Percentiles rank a stretch among this genome's conserved stretches.
Conservation (phyloP, 306 rosid genomes). For the Clitoria ternatea region DNA sequence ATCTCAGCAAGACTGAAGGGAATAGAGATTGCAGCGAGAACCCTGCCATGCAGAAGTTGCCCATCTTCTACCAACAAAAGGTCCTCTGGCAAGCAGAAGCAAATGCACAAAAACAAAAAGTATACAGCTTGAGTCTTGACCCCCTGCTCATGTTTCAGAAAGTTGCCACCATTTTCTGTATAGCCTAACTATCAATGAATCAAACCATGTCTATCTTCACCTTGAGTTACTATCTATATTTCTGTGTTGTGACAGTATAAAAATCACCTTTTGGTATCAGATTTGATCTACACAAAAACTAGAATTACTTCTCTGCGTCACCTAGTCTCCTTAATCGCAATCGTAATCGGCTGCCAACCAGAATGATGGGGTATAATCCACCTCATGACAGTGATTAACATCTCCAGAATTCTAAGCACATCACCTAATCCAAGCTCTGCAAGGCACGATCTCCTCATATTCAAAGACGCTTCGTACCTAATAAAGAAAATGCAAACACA, state of each 20-base stretch:
- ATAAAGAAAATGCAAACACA: neutral
- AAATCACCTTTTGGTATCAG: slow-evolving; percentile 7
- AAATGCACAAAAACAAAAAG: neutral
- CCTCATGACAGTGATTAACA: slow-evolving; percentile 48
- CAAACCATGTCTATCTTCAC: slow-evolving; percentile 5
- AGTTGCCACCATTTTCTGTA: slow-evolving; percentile 20
- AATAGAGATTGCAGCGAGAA: slow-evolving; percentile 13
- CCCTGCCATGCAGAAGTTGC: neutral
- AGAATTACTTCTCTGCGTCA: slow-evolving; percentile 18
- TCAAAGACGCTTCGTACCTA: slow-evolving; percentile 70
- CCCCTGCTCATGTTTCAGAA: slow-evolving; percentile 14
- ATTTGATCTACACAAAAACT: slow-evolving; percentile 22
- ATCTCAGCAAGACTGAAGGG: neutral
- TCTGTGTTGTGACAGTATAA: slow-evolving; percentile 19
- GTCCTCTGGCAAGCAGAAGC: slow-evolving; percentile 12
- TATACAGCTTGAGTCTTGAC: slow-evolving; percentile 15
- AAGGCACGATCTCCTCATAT: slow-evolving; percentile 55
- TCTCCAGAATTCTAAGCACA: slow-evolving; percentile 58
- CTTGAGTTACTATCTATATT: neutral
- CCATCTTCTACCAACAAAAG: slow-evolving; percentile 21
- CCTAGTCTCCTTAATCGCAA: slow-evolving; percentile 40
- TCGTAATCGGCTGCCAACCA: slow-evolving; percentile 78
- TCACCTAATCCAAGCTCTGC: slow-evolving; percentile 57
- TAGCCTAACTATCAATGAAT: slow-evolving; percentile 2
- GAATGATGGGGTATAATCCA: slow-evolving; percentile 64